Evolutionary conservation across 2,329 filamentous ascomycete genomes (phyloP).

Genomic region (Monosporascus sp.): DNA sequence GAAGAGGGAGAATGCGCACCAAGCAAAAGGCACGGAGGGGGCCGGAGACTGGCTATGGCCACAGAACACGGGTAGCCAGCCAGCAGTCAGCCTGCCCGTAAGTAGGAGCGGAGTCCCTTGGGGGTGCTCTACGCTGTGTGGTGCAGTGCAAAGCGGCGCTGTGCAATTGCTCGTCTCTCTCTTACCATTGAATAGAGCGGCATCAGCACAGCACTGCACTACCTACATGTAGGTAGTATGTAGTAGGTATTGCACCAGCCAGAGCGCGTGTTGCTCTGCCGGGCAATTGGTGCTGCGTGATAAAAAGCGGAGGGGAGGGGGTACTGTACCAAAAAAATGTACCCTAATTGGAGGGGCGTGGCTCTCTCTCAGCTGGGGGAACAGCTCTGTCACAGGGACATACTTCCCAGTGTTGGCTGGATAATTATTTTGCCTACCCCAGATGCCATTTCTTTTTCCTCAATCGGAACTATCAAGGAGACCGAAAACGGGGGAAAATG

Average conservation of each 20-base stretch:
- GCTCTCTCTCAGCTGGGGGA: not conserved
- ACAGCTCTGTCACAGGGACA: no score
- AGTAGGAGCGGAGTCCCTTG: not conserved
- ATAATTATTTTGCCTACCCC: not conserved
- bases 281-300: not conserved
- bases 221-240: conserved; percentile 4
- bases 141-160: no score
- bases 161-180: not conserved
- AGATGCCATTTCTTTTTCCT: not conserved
- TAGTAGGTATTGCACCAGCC: conserved; percentile 4
- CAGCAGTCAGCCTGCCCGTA: not conserved
- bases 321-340: not conserved
- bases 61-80: not conserved
- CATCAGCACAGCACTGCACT: not conserved
- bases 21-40: conserved; percentile 16
- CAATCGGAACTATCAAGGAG: not conserved
- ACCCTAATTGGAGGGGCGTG: not conserved
- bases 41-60: not conserved
- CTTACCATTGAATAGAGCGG: not conserved
- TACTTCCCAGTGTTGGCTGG: no score
- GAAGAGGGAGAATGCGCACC: conserved; percentile 20
- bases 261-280: not conserved
- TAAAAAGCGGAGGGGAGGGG: not conserved
- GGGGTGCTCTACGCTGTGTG: not conserved
- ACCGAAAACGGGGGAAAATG: not conserved